Conservation (phyloP, 2,329 filamentous ascomycete species). For the Botrytis fragariae region DNA sequence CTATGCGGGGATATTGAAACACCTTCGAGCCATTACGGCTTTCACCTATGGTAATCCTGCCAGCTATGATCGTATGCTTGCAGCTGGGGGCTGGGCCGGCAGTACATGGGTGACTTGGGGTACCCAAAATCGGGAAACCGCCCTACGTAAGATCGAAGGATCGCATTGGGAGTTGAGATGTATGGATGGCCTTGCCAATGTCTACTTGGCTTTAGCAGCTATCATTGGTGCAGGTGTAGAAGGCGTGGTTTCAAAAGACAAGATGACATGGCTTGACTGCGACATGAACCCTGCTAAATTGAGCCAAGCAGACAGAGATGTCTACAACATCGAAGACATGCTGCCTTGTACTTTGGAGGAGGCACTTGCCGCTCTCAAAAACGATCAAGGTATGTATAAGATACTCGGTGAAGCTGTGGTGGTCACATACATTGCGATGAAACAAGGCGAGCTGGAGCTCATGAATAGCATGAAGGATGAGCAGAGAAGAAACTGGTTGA, state of each 20-base stretch:
- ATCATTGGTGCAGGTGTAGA: constrained; percentile 13
- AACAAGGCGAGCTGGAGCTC: constrained; percentile 55
- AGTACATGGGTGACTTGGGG: constrained; percentile 23
- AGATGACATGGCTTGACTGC: constrained; percentile 54
- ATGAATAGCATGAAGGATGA: constrained; percentile 48
- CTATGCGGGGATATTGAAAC: constrained; percentile 20
- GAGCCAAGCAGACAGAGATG: constrained; percentile 45
- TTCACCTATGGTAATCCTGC: constrained; percentile 10
- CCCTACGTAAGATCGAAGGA: constrained; percentile 4
- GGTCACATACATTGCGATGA: constrained; percentile 55
- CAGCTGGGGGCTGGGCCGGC: neutral
- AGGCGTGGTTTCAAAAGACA: constrained; percentile 36
- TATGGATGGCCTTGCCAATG: constrained; percentile 24
- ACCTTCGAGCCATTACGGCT: constrained; percentile 15
- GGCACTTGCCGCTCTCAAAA: constrained; percentile 51
- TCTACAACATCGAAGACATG: constrained; percentile 52
- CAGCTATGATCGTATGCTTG: constrained; percentile 8
- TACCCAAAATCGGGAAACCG: neutral
- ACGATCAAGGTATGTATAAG: constrained; percentile 47
- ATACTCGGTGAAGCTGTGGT: constrained; percentile 52
- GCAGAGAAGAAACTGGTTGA: constrained; percentile 56
- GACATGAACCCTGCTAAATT: constrained; percentile 52
- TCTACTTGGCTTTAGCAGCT: constrained; percentile 11
- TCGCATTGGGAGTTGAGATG: constrained; percentile 21
- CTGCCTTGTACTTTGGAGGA: constrained; percentile 55